Percentiles rank a stretch among this genome's conserved stretches.
Evolutionary conservation across 768 basidiomycete species (phyloP).

Genomic region (Fibroporia radiculosa): DNA sequence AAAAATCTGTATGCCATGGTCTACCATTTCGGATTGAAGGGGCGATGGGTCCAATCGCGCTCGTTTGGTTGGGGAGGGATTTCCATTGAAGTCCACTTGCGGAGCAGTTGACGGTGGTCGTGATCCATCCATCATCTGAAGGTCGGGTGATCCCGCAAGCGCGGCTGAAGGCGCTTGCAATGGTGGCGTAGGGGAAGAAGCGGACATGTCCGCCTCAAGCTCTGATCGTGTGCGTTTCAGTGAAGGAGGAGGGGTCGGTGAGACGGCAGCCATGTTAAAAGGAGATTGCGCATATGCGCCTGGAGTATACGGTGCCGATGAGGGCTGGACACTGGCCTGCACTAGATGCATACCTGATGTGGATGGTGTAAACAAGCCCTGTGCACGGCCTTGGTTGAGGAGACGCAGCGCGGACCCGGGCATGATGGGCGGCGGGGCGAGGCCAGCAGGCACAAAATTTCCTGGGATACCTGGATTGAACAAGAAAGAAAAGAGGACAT

Average conservation of each 20-base stretch:
- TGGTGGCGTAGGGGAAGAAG: constrained; percentile 7
- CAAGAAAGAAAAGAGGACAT: not conserved
- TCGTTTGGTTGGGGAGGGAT: constrained; percentile 67
- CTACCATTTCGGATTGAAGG: constrained; percentile 5
- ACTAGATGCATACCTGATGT: constrained; percentile 51
- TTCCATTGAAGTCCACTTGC: constrained; percentile 47
- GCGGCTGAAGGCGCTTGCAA: constrained; percentile 18
- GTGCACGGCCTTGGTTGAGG: constrained; percentile 78
- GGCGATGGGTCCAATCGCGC: constrained; percentile 44
- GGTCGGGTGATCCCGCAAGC: constrained; percentile 33
- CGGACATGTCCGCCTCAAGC: constrained; percentile 43
- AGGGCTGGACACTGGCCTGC: constrained; percentile 40
- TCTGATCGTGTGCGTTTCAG: constrained; percentile 63
- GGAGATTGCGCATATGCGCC: constrained; percentile 44
- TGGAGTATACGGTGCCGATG: constrained; percentile 43
- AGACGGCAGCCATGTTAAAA: constrained; percentile 28
- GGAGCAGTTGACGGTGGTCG: constrained; percentile 45
- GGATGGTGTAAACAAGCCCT: constrained; percentile 80
- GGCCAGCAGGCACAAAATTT: constrained; percentile 24
- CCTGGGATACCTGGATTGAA: constrained; percentile 3
- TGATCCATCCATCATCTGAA: constrained; percentile 37
- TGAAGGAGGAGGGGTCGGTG: constrained; percentile 32
- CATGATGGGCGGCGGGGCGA: constrained; percentile 81
- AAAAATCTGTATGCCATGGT: too few species aligned
- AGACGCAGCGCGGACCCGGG: constrained; percentile 80